Evolutionary conservation across 352 stramenopile genomes (phyloP).

Genomic region (Phytophthora pisi): DNA sequence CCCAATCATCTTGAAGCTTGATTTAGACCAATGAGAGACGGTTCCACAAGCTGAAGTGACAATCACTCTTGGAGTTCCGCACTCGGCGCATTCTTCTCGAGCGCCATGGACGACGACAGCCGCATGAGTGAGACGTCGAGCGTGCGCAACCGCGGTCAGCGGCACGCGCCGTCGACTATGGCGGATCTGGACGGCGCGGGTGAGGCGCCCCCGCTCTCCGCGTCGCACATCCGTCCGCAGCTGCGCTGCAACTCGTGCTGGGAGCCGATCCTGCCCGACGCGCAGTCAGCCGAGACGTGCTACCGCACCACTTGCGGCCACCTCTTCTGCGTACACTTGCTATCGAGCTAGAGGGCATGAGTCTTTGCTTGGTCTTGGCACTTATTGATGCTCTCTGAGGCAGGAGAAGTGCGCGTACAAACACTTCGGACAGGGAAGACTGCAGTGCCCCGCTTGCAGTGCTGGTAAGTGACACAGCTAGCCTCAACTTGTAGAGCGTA

Average conservation of each 20-base stretch:
- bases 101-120: slow-evolving; percentile 58
- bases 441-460: slow-evolving; percentile 67
- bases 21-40: neutral
- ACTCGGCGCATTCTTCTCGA: slow-evolving; percentile 30
- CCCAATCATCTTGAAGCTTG: neutral
- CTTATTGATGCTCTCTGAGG: neutral
- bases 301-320: slow-evolving; percentile 81
- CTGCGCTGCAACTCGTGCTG: slow-evolving; percentile 81
- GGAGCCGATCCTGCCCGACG: slow-evolving; percentile 65
- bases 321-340: slow-evolving; percentile 62
- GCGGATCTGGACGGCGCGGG: slow-evolving; percentile 58
- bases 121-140: slow-evolving; percentile 82
- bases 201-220: slow-evolving; percentile 15
- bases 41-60: slow-evolving; percentile 37
- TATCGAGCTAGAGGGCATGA: neutral
- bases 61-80: slow-evolving; percentile 40
- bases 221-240: slow-evolving; percentile 55
- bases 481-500: neutral
- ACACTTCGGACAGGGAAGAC: slow-evolving; percentile 66
- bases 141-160: slow-evolving; percentile 47
- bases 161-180: slow-evolving; percentile 31
- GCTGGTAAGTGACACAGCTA: slow-evolving; percentile 36
- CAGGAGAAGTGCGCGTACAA: slow-evolving; percentile 90
- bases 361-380: neutral
- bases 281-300: slow-evolving; percentile 75